phyloP scores from a whole-genome alignment of 768 basidiomycete species.

The Vararia minispora region DNA sequence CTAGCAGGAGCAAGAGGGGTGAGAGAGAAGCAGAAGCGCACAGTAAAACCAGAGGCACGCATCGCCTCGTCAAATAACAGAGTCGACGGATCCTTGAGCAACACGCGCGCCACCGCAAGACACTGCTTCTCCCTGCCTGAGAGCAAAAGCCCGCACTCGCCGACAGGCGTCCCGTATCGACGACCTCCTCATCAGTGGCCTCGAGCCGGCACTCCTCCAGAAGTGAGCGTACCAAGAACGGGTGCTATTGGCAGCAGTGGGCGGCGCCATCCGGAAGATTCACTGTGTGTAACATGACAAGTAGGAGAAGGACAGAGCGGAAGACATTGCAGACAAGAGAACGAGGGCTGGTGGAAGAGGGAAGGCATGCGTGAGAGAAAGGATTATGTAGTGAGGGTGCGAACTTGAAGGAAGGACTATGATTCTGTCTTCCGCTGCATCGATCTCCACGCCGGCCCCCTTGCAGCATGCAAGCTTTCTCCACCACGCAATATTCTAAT shows the following conservation, averaged over 20 bases:
- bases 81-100: constrained; percentile 92
- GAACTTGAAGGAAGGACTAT: constrained; percentile 73
- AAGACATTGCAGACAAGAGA: too few species aligned
- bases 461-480: too few species aligned
- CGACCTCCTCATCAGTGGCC: constrained; percentile 84
- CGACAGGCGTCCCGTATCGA: constrained; percentile 84
- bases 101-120: constrained; percentile 83
- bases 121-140: constrained; percentile 98
- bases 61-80: constrained; percentile 98
- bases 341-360: constrained; percentile 88
- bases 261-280: constrained; percentile 57
- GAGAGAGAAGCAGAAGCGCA: too few species aligned
- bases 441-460: too few species aligned
- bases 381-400: constrained; percentile 81
- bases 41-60: constrained; percentile 21
- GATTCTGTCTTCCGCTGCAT: too few species aligned
- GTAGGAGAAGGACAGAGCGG: constrained; percentile 66
- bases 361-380: constrained; percentile 90
- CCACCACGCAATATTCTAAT: too few species aligned
- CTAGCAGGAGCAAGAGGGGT: too few species aligned
- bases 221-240: constrained; percentile 98
- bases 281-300: constrained; percentile 82
- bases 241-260: constrained; percentile 75
- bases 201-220: constrained; percentile 80
- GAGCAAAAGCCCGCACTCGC: constrained; percentile 95